These are phyloP conservation scores for Erodium texanum DNA, from an alignment of 441 rosid species.

Conservation along the genomic window DNA sequence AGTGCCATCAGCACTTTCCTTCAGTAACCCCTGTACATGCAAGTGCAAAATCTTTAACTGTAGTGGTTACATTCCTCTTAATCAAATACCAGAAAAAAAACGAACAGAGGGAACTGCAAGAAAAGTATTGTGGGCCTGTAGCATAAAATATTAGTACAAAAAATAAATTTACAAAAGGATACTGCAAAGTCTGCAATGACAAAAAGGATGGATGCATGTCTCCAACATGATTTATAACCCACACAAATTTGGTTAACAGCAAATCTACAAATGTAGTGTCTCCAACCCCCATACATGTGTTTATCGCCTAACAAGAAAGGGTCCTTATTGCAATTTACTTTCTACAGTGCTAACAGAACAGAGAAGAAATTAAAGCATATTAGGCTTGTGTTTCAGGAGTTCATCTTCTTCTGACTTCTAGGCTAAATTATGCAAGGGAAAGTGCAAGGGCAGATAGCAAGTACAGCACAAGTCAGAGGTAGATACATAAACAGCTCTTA, in stretches of 20 bases:
- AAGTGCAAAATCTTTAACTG: constrained; percentile 16
- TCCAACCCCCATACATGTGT: too few relatives aligned
- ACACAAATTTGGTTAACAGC: background rate
- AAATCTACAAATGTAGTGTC: background rate
- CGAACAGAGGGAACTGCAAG: background rate
- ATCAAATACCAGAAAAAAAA: background rate
- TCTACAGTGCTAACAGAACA: background rate
- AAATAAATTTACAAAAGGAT: background rate
- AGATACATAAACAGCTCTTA: background rate
- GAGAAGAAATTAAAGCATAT: background rate
- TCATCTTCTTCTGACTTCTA: background rate
- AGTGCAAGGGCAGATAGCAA: background rate
- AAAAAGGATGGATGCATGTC: background rate
- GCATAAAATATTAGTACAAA: constrained; percentile 8
- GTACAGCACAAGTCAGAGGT: background rate
- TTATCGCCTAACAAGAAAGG: too few relatives aligned
- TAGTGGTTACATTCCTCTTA: background rate
- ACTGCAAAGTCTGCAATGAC: background rate
- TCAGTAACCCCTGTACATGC: constrained; percentile 57
- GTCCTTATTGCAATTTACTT: background rate
- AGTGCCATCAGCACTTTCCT: constrained; percentile 53
- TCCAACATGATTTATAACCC: constrained; percentile 1
- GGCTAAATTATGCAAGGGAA: background rate
- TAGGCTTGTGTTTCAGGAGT: background rate
- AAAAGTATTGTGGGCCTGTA: background rate